These are phyloP conservation scores for Fusarium denticulatum DNA, from an alignment of 2,329 filamentous ascomycete genomes.

Conservation along the genomic window DNA sequence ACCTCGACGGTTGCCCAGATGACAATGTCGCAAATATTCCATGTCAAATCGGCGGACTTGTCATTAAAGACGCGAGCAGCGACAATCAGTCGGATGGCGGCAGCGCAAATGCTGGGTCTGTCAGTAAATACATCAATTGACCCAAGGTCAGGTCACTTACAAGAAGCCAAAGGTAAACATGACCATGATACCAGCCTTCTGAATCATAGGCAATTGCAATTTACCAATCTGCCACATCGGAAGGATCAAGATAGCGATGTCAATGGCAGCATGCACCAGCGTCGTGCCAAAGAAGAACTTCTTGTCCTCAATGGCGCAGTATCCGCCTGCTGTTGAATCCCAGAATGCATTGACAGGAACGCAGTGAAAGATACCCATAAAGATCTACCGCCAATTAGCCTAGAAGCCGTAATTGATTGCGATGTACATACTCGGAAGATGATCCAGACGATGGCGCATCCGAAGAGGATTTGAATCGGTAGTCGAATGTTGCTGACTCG, in stretches of 20 bases:
- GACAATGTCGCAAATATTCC: conserved; percentile 38
- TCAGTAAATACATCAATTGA: background rate
- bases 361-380: conserved; percentile 36
- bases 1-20: conserved; percentile 42
- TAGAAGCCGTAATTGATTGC: background rate
- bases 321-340: conserved; percentile 3
- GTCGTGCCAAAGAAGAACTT: conserved; percentile 49
- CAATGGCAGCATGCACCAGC: conserved; percentile 44
- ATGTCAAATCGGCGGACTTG: conserved; percentile 30
- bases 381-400: background rate
- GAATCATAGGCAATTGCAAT: conserved; percentile 40
- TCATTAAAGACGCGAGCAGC: conserved; percentile 27
- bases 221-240: conserved; percentile 47
- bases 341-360: conserved; percentile 31
- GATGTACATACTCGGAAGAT: conserved; percentile 35
- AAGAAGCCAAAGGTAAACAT: conserved; percentile 47
- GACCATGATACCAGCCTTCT: conserved; percentile 43
- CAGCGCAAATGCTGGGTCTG: conserved; percentile 28
- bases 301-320: conserved; percentile 38
- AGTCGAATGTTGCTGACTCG: conserved; percentile 35
- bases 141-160: conserved; percentile 19
- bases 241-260: conserved; percentile 45
- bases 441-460: conserved; percentile 41
- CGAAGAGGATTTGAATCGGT: conserved; percentile 43
- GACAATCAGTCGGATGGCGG: conserved; percentile 34